A percentile compares a stretch with the other conserved stretches of the same genome.
Evolutionary conservation across 495 filamentous ascomycete species (phyloP).

Genomic region (Clavariopsis aquatica): DNA sequence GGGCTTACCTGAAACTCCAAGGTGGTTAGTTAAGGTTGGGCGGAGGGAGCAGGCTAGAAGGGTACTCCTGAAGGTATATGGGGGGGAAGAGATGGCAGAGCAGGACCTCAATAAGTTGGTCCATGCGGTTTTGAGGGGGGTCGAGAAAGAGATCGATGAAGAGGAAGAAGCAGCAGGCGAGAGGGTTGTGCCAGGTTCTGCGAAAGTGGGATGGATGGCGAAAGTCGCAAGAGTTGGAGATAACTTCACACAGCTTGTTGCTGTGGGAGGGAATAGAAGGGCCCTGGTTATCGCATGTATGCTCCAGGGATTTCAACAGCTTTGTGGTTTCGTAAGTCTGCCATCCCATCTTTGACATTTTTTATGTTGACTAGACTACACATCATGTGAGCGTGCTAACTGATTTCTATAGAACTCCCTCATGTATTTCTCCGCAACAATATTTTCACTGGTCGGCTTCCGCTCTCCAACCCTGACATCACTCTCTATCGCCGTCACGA

Average conservation of each 20-base stretch:
- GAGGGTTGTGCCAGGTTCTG: slow-evolving; percentile 36
- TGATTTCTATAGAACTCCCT: slow-evolving; percentile 65
- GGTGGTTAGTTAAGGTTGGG: slow-evolving; percentile 77
- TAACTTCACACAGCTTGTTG: slow-evolving; percentile 47
- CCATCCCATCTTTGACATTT: no score
- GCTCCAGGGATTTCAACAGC: slow-evolving; percentile 83
- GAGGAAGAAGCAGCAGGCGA: slow-evolving; percentile 57
- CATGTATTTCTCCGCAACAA: slow-evolving; percentile 94
- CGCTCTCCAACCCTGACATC: slow-evolving; percentile 77
- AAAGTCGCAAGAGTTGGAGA: slow-evolving; percentile 21
- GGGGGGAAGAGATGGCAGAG: slow-evolving; percentile 48
- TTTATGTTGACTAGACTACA: no score
- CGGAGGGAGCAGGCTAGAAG: slow-evolving; percentile 58
- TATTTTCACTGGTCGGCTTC: slow-evolving; percentile 81
- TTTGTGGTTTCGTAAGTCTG: slow-evolving; percentile 80
- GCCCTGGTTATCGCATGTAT: slow-evolving; percentile 82
- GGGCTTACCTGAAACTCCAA: slow-evolving; percentile 78
- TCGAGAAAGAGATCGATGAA: slow-evolving; percentile 68
- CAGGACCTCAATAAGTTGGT: slow-evolving; percentile 44
- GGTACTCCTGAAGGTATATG: slow-evolving; percentile 67
- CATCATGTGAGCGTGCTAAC: not conserved
- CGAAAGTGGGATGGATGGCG: slow-evolving; percentile 25
- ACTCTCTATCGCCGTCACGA: slow-evolving; percentile 78
- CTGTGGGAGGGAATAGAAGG: slow-evolving; percentile 59
- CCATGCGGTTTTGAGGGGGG: slow-evolving; percentile 60